These are phyloP conservation scores for Chimonanthus salicifolius DNA, from an alignment of 164 flowering plant genomes.

Conservation along the genomic window DNA sequence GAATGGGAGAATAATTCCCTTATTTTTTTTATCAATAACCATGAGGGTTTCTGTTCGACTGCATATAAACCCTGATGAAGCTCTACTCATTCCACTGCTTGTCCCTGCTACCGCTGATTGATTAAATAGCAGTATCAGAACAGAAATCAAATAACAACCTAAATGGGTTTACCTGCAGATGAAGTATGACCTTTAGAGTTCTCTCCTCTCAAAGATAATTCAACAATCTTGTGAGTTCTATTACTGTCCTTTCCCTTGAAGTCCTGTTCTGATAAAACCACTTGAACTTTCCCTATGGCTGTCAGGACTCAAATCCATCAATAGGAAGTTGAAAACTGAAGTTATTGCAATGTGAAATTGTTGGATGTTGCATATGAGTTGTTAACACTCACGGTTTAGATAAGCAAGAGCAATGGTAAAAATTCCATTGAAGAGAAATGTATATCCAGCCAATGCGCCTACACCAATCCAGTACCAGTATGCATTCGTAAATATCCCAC, in stretches of 20 bases:
- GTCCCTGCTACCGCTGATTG: neutral
- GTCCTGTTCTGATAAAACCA: no score
- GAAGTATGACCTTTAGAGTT: no score
- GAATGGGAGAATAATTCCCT: constrained; percentile 52
- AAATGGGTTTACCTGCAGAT: neutral
- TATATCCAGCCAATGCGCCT: no score
- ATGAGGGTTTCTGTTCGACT: neutral
- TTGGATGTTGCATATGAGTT: neutral
- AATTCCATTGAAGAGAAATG: constrained; percentile 22
- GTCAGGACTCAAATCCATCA: no score
- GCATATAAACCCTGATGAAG: neutral
- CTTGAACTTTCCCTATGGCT: no score
- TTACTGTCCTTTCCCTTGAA: no score
- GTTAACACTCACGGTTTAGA: constrained; percentile 37
- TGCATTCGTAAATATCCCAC: no score
- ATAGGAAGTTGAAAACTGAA: no score
- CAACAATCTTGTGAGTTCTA: neutral
- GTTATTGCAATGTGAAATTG: no score
- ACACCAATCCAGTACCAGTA: no score
- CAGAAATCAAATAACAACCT: constrained; percentile 2
- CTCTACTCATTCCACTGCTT: neutral
- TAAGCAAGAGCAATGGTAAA: constrained; percentile 43
- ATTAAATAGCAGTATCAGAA: neutral
- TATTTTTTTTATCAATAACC: constrained; percentile 21
- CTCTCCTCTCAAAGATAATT: constrained; percentile 19